A percentile compares a stretch with the other conserved stretches of the same genome.
phyloP scores from a whole-genome alignment of 2,329 filamentous ascomycete genomes.

The Calonectria pseudoturangicola region DNA sequence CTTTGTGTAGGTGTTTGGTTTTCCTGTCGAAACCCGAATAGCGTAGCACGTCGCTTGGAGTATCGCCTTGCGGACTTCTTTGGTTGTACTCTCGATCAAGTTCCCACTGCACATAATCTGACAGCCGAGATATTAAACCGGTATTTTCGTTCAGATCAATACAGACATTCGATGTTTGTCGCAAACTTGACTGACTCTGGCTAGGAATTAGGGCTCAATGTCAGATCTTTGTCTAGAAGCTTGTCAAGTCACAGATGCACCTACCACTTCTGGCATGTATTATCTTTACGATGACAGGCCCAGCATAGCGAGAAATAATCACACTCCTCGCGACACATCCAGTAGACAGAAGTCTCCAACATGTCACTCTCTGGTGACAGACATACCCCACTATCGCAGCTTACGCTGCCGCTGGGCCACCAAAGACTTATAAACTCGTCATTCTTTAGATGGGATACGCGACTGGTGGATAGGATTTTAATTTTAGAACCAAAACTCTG shows the following conservation, averaged over 20 bases:
- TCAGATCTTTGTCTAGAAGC: neutral
- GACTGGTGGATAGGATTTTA: neutral
- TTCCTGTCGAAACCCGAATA: neutral
- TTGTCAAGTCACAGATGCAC: neutral
- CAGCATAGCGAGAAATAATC: neutral
- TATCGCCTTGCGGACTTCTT: no score
- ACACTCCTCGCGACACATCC: neutral
- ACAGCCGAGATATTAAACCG: neutral
- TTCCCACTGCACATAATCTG: neutral
- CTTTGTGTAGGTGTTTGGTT: no score
- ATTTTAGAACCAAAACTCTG: neutral
- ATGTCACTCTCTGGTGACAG: neutral
- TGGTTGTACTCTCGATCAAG: neutral
- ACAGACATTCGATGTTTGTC: neutral
- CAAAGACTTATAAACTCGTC: neutral
- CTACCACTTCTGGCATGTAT: neutral
- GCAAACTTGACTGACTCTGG: neutral
- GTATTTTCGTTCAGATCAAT: neutral
- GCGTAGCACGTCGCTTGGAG: neutral
- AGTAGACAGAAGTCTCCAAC: constrained; percentile 1
- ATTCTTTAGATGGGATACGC: neutral
- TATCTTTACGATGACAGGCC: neutral
- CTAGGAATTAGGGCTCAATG: neutral
- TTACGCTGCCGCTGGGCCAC: neutral
- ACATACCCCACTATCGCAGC: neutral